phyloP scores from a whole-genome alignment of 331 rosid species.

The Acacia pycnantha region DNA sequence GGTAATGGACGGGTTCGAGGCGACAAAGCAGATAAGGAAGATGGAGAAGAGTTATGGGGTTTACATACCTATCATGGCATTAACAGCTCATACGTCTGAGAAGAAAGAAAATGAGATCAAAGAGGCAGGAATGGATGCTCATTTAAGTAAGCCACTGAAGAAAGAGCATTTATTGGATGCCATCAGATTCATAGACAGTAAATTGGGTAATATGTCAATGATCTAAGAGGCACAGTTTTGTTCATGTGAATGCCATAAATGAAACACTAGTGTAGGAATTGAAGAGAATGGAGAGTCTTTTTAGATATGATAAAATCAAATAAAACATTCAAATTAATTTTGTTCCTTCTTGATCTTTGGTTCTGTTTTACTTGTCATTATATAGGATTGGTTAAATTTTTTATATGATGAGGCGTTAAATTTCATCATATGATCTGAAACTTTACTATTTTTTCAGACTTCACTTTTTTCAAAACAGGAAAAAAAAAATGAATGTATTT shows the following conservation, averaged over 20 bases:
- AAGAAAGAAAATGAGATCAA: not conserved
- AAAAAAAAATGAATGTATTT: too few species aligned
- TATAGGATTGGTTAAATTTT: too few species aligned
- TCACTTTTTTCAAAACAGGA: too few species aligned
- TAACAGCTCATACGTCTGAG: not conserved
- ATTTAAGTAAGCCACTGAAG: not conserved
- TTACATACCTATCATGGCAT: not conserved
- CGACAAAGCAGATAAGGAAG: not conserved
- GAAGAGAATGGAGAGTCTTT: not conserved
- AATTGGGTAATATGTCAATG: not conserved
- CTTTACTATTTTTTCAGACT: too few species aligned
- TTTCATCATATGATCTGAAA: too few species aligned
- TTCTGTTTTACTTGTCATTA: not conserved
- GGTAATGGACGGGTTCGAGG: not conserved
- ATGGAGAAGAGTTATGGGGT: not conserved
- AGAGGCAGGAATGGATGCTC: not conserved
- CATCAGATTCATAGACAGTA: not conserved
- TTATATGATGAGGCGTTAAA: too few species aligned
- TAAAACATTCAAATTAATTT: too few species aligned
- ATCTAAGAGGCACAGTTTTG: not conserved
- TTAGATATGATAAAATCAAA: not conserved
- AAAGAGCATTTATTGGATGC: not conserved
- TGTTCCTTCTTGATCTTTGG: not conserved
- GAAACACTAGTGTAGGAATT: too few species aligned
- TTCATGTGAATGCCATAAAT: not conserved